Percentiles rank a stretch among this genome's conserved stretches.
Evolutionary conservation across 768 basidiomycete species (phyloP).

Genomic region (Leucosporidium creatinivorum): DNA sequence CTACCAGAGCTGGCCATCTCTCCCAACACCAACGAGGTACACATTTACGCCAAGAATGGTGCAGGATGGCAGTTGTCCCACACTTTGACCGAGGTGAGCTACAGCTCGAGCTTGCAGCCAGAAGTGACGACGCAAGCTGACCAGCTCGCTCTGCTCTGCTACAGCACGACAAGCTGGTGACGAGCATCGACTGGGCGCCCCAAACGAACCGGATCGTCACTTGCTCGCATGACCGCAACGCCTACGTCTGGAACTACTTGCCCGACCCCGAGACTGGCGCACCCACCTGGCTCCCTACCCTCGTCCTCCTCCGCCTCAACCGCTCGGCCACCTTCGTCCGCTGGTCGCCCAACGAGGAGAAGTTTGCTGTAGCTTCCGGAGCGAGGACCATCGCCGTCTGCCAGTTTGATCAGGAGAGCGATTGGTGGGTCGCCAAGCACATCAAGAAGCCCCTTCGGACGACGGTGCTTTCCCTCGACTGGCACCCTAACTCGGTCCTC

Average conservation of each 20-base stretch:
- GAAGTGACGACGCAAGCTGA: neutral
- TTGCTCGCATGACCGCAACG: slow-evolving; percentile 96
- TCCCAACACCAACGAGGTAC: slow-evolving; percentile 79
- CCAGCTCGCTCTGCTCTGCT: neutral
- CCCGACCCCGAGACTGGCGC: slow-evolving; percentile 65
- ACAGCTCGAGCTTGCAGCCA: neutral
- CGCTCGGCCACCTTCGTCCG: slow-evolving; percentile 88
- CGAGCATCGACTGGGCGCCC: slow-evolving; percentile 98
- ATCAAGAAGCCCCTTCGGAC: slow-evolving; percentile 96
- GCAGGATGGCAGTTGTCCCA: slow-evolving; percentile 62
- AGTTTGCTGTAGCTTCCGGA: slow-evolving; percentile 96
- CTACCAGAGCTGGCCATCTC: slow-evolving; percentile 77
- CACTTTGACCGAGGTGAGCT: slow-evolving; percentile 71
- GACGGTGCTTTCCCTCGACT: slow-evolving; percentile 87
- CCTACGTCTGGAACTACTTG: slow-evolving; percentile 92
- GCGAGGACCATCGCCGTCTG: slow-evolving; percentile 94
- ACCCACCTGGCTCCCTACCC: slow-evolving; percentile 82
- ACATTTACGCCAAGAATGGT: slow-evolving; percentile 65
- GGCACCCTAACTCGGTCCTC: slow-evolving; percentile 98
- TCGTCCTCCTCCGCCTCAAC: slow-evolving; percentile 92
- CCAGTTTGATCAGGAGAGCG: slow-evolving; percentile 92
- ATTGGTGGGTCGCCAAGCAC: slow-evolving; percentile 98
- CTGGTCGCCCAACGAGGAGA: slow-evolving; percentile 97
- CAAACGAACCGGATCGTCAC: slow-evolving; percentile 95
- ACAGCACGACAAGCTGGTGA: slow-evolving; percentile 95